A percentile compares a stretch with the other conserved stretches of the same genome.
Evolutionary conservation across 1,284 basidiomycete genomes (phyloP).

Genomic region (Takashimella koratensis): DNA sequence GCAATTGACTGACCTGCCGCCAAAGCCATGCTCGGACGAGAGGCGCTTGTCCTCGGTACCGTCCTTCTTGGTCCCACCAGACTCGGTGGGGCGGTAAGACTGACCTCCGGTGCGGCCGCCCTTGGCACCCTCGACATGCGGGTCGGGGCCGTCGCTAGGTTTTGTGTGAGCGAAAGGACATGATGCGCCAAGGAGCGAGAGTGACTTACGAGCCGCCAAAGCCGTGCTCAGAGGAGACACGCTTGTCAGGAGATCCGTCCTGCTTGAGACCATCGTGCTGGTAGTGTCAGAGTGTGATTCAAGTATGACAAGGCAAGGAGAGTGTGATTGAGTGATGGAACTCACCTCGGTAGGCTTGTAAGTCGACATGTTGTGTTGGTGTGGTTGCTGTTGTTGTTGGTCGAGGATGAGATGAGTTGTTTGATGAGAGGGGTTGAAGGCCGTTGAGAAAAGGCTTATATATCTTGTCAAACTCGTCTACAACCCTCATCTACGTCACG

Average conservation of each 20-base stretch:
- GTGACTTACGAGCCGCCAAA: constrained; percentile 35
- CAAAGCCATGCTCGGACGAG: constrained; percentile 40
- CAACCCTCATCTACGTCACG: not conserved
- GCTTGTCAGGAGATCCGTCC: constrained; percentile 46
- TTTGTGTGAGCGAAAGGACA: not conserved
- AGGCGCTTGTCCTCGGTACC: constrained; percentile 38
- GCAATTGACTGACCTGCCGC: constrained; percentile 24
- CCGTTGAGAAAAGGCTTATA: constrained; percentile 5
- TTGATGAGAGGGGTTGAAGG: constrained; percentile 9
- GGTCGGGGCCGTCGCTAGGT: constrained; percentile 37
- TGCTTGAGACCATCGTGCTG: constrained; percentile 43
- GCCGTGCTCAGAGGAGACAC: constrained; percentile 46
- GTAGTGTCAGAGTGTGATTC: too few relatives aligned
- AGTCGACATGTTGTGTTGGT: constrained; percentile 29
- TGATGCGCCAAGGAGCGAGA: constrained; percentile 1
- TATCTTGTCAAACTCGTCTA: not conserved
- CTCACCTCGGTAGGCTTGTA: constrained; percentile 44
- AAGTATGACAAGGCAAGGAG: not conserved
- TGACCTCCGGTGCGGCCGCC: constrained; percentile 34
- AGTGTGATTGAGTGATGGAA: not conserved
- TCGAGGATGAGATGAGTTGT: constrained; percentile 12
- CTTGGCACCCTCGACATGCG: constrained; percentile 39
- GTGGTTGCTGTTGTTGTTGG: constrained; percentile 20
- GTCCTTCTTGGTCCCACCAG: constrained; percentile 35
- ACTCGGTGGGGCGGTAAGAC: constrained; percentile 39